Conservation (phyloP, 257 asterid genomes). For the Eucommia ulmoides region DNA sequence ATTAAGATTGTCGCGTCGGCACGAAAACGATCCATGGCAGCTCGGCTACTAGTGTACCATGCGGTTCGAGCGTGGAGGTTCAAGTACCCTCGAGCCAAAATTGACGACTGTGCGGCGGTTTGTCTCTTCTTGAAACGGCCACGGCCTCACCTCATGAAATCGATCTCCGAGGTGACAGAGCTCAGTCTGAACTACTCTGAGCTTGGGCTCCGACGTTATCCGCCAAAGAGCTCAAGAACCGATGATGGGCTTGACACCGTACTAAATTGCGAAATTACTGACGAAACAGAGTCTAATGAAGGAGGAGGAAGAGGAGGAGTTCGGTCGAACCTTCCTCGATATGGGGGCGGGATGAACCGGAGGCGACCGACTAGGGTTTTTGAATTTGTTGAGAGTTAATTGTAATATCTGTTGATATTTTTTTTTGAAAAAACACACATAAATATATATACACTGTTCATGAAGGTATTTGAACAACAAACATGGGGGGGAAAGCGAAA, state of each 20-base stretch:
- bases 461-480: too few species aligned
- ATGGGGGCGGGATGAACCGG: too few species aligned
- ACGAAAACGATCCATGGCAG: slow-evolving; percentile 49
- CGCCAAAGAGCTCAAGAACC: slow-evolving; percentile 20
- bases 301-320: slow-evolving; percentile 5
- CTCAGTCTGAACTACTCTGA: slow-evolving; percentile 33
- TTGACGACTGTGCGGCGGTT: slow-evolving; percentile 66
- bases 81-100: slow-evolving; percentile 52
- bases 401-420: too few species aligned
- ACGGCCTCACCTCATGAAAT: slow-evolving; percentile 32
- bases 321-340: too few species aligned
- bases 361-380: too few species aligned
- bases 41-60: slow-evolving; percentile 39
- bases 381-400: too few species aligned
- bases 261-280: slow-evolving; percentile 25
- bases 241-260: slow-evolving; percentile 76
- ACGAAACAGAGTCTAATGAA: slow-evolving; percentile 8
- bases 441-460: too few species aligned
- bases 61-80: slow-evolving; percentile 60
- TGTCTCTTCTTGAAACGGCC: slow-evolving; percentile 56
- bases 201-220: slow-evolving; percentile 15
- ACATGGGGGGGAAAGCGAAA: too few species aligned
- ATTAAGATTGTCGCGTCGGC: slow-evolving; percentile 48
- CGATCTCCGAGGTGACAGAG: slow-evolving; percentile 32
- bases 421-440: too few species aligned